Base-by-base conservation (phyloP, 371 early-diverging fungal species). In the Rhizopus arrhizus region DNA sequence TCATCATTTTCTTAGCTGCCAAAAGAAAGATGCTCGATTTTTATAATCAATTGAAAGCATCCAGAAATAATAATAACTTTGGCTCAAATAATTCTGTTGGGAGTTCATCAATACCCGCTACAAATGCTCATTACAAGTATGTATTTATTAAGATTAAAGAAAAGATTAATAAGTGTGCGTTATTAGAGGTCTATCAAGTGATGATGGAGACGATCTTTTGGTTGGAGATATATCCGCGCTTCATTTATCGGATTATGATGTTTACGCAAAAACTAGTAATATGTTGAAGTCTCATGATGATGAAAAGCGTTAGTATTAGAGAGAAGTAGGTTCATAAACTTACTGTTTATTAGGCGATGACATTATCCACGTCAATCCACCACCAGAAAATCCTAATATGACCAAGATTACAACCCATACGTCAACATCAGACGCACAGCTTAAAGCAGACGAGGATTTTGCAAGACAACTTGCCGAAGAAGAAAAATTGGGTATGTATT, bases 171-270 rank as follows among this genome's bases (percentile, higher is more conserved):
- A 22, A 22, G 2, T 9, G 33, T 43, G 42, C 32, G 1, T 7
- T 12, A 32, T 11, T 38, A 70, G 77, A 62, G 80, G 80, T 4
- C 49, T 80, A 48, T 74, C 80, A 11, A 75, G 75, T 34, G 75
- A 75, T 50, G 73, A 73, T 59, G 77, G 69, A 2, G 80, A 80
- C 56, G 77, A 80, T 52, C 61, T 80, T 35, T 65, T 80, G 36
- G 65, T 74, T 11, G 77, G 77, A 16, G 80, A 80, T 58, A 72
- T 77, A 59, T 72, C 80, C 9, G 80, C 80, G n/a, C 61, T 80
- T 45, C 73, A 69, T 54, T 62, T 80, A 35, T 80, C 80, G 5
- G 80, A 80, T 35, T 70, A 77, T 42, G 80, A 80, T 56, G 80
- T 80, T 1, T 80, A 80, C 62, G 66, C 75, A 33, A 62, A 73